These are phyloP conservation scores for Stereocaulon alpinum DNA, from an alignment of 495 filamentous ascomycete species.

Conservation along the genomic window DNA sequence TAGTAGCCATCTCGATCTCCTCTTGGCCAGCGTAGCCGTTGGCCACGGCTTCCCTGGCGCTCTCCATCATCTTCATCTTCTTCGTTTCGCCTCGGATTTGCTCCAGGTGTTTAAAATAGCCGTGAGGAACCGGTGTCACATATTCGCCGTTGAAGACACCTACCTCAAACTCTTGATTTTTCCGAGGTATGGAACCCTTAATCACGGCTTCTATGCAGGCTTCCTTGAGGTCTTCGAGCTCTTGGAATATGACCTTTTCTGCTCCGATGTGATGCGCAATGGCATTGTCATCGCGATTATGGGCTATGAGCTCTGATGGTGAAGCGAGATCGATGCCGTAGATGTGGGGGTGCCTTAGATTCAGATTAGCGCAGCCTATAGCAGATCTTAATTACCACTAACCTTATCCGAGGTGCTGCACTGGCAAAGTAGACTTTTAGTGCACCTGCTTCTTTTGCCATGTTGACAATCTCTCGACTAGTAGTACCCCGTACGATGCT, in stretches of 20 bases:
- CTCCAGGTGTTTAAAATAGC: conserved; percentile 83
- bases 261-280: conserved; percentile 79
- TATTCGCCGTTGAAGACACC: conserved; percentile 94
- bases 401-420: conserved; percentile 77
- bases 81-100: conserved; percentile 59
- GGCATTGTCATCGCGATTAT: conserved; percentile 54
- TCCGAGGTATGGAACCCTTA: conserved; percentile 32
- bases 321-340: conserved; percentile 90
- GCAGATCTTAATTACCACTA: conserved; percentile 17
- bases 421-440: conserved; percentile 84
- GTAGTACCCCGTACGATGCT: conserved; percentile 92
- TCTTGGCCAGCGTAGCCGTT: conserved; percentile 52
- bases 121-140: conserved; percentile 69
- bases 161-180: conserved; percentile 67
- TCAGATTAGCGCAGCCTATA: not conserved
- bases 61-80: conserved; percentile 61
- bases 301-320: conserved; percentile 72
- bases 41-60: conserved; percentile 56
- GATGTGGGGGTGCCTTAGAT: conserved; percentile 41
- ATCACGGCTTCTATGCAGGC: conserved; percentile 48
- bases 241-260: conserved; percentile 87
- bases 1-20: conserved; percentile 52
- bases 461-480: conserved; percentile 78
- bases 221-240: conserved; percentile 69
- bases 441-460: conserved; percentile 84